Base-by-base conservation (phyloP, 345 rosid species). In the Excoecaria cochinchinensis region DNA sequence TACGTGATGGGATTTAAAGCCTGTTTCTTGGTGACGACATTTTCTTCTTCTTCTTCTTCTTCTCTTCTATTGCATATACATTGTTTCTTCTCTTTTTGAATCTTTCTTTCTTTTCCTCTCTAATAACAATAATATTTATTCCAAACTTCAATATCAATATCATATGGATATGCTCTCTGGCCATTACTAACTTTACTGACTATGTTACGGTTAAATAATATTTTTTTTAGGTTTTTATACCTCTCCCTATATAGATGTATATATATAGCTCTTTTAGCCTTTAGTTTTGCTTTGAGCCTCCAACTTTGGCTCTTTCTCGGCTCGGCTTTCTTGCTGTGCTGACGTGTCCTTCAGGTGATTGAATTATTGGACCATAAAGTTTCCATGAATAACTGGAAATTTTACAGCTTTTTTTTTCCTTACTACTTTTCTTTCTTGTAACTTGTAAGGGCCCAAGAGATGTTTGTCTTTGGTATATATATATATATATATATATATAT, bases 1-100 rank as follows among this genome's bases (percentile, higher is more conserved):
- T 62, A 76, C 82, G 86, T 80, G 88, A 88, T 80, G 78, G 72
- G 86, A 83, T 86, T 81, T 81, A 79, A 78, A 76, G 83, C 82
- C 86, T 81, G 86, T 73, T 77, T 53, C 47, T 77, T 50, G 67
- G 80, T 77, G 85, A 79, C 85, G 80, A 73, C 83, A 83, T 82
- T 82, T 67, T 76, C 83, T 83, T 76, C 82, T 78, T 73, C 84
- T 78, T 8, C 67, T 52, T 56, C 57, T 50, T 25, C 74, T 70
- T 62, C 70, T 62, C 50, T 12, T 31, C 31, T 31, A 31, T 31
- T 31, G 31, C 31, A 31, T 2, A 31, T 31, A 31, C 31, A 31
- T 31, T 31, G 31, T 2, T 31, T 1, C 31, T 31, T 31, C 31
- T 31, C 31, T 31, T 31, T 31, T 31, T 31, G 1, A 31, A 31